phyloP scores from a whole-genome alignment of 371 early-diverging fungal species.

The Enterospora canceri region DNA sequence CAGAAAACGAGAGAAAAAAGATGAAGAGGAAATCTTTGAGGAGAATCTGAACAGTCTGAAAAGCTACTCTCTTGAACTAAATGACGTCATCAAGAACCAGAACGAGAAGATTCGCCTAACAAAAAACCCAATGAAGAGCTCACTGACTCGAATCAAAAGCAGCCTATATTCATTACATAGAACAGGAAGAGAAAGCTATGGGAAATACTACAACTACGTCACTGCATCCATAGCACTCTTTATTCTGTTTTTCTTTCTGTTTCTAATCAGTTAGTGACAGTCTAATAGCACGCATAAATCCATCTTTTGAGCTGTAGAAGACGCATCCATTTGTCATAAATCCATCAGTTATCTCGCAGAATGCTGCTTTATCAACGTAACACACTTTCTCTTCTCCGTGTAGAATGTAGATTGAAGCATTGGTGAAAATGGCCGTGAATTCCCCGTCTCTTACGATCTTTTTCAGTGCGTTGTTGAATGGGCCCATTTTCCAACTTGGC shows the following conservation, averaged over 20 bases:
- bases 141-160: too few species aligned
- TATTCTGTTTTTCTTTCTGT: not conserved
- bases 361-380: conserved; percentile 46
- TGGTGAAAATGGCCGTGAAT: conserved; percentile 31
- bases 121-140: too few species aligned
- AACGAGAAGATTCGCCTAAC: too few species aligned
- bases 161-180: too few species aligned
- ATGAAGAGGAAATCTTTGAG: too few species aligned
- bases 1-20: too few species aligned
- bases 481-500: conserved; percentile 20
- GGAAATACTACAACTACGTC: too few species aligned
- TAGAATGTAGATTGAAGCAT: conserved; percentile 46
- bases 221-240: too few species aligned
- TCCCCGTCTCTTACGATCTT: conserved; percentile 19
- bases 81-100: too few species aligned
- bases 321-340: conserved; percentile 13
- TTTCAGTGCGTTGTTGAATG: conserved; percentile 42
- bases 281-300: conserved; percentile 31
- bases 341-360: conserved; percentile 51
- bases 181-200: too few species aligned
- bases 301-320: conserved; percentile 38
- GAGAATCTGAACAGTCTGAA: too few species aligned
- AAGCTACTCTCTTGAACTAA: too few species aligned
- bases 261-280: not conserved
- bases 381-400: conserved; percentile 2